Conservation (phyloP, 805 yeast genomes). For the Zygosaccharomyces bailii region DNA sequence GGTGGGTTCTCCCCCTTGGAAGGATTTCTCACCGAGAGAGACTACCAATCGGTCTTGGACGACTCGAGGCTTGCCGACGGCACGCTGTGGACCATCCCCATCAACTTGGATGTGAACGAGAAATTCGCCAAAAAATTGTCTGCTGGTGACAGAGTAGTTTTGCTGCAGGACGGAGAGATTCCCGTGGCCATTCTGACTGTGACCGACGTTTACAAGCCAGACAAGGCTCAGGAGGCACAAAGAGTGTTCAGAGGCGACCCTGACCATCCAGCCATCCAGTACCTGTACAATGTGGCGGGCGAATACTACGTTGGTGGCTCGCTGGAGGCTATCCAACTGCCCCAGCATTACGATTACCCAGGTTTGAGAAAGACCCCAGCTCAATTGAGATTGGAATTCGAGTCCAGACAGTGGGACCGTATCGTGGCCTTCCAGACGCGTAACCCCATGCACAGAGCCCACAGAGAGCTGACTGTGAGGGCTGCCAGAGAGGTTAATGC, state of each 20-base stretch:
- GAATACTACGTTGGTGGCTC: conserved; percentile 87
- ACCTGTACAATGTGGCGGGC: conserved; percentile 68
- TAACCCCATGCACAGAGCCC: conserved; percentile 99
- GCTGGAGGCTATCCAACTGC: conserved; percentile 76
- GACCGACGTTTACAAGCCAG: conserved; percentile 74
- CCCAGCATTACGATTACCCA: conserved; percentile 86
- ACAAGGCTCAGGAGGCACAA: conserved; percentile 75
- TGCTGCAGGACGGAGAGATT: conserved; percentile 76
- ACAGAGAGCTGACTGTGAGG: conserved; percentile 90
- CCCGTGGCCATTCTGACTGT: conserved; percentile 80
- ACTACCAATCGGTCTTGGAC: conserved; percentile 61
- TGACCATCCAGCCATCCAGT: conserved; percentile 89
- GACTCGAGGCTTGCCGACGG: conserved; percentile 73
- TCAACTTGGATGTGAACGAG: conserved; percentile 72
- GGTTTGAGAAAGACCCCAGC: conserved; percentile 86
- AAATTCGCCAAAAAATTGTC: conserved; percentile 44
- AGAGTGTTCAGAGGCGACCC: conserved; percentile 94
- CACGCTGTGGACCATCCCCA: conserved; percentile 87
- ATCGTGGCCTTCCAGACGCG: conserved; percentile 97
- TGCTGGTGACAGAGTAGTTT: conserved; percentile 61
- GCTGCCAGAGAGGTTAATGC: conserved; percentile 94
- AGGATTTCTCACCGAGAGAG: conserved; percentile 61
- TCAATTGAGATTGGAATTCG: conserved; percentile 82
- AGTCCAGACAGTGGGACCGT: conserved; percentile 75
- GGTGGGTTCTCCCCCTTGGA: conserved; percentile 90